Evolutionary conservation across 2,329 filamentous ascomycete genomes (phyloP).

Genomic region (Elsinoe batatas): DNA sequence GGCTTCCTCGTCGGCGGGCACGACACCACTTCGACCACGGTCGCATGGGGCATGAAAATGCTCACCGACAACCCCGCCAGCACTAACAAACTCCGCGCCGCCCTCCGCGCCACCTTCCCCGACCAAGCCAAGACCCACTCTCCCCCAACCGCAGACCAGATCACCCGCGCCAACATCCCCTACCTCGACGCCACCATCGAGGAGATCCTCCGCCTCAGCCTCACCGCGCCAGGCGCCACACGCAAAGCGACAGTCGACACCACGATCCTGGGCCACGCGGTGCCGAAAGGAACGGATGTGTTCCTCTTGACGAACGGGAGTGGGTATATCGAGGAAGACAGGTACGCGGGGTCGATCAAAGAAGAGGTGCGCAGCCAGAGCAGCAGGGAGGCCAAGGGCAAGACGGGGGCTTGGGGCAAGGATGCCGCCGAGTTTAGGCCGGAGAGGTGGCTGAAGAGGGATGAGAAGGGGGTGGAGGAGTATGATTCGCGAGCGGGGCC

Average conservation of each 20-base stretch:
- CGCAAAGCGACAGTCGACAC: constrained; percentile 31
- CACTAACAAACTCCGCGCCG: constrained; percentile 29
- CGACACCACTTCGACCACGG: constrained; percentile 36
- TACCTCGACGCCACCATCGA: constrained; percentile 34
- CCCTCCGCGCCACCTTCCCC: constrained; percentile 23
- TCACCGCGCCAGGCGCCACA: constrained; percentile 20
- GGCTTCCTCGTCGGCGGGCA: constrained; percentile 35
- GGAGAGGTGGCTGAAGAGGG: constrained; percentile 30
- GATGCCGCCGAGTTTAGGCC: constrained; percentile 30
- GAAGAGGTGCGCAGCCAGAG: constrained; percentile 25
- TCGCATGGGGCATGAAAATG: constrained; percentile 34
- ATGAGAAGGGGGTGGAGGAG: constrained; percentile 21
- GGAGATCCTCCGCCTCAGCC: constrained; percentile 30
- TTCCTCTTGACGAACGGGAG: constrained; percentile 22
- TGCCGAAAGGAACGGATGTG: constrained; percentile 33
- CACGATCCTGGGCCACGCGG: constrained; percentile 31
- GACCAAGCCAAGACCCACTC: constrained; percentile 14
- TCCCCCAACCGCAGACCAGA: constrained; percentile 25
- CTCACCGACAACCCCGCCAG: constrained; percentile 27
- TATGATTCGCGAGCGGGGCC: constrained; percentile 31
- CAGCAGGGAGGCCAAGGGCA: constrained; percentile 22
- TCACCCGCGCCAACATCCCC: constrained; percentile 20
- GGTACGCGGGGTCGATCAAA: constrained; percentile 18
- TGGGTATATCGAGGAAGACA: constrained; percentile 17
- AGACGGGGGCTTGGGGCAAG: constrained; percentile 22